Evolutionary conservation across 75 land plant species (phyloP).

Genomic region (Sequoiadendron giganteum): DNA sequence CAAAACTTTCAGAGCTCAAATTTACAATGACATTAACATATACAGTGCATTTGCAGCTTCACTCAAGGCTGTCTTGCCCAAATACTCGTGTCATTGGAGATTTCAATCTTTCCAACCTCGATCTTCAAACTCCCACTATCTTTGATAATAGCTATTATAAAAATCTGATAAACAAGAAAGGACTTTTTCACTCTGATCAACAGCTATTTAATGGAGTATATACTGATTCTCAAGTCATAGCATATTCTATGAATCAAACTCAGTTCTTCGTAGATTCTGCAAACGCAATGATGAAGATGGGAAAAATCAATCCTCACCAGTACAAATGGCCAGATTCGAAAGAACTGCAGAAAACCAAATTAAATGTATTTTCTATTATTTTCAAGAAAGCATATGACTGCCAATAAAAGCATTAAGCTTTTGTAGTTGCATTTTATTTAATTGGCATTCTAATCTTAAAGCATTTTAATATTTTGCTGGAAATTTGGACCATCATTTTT

Average conservation of each 20-base stretch:
- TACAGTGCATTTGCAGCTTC: not conserved
- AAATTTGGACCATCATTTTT: too few relatives aligned
- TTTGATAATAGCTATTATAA: conserved; percentile 19
- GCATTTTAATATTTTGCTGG: too few relatives aligned
- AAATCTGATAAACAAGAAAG: conserved; percentile 18
- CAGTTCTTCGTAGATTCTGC: conserved; percentile 19
- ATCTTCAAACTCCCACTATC: not conserved
- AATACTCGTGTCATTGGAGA: not conserved
- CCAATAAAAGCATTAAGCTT: too few relatives aligned
- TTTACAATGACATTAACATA: conserved; percentile 1
- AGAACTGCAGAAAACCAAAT: conserved; percentile 11
- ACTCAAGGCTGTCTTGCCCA: not conserved
- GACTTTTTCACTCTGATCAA: conserved; percentile 39
- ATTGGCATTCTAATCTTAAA: too few relatives aligned
- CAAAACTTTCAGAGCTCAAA: not conserved
- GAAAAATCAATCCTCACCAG: conserved; percentile 17
- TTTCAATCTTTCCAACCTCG: not conserved
- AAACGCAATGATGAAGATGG: conserved; percentile 21
- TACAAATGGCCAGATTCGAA: not conserved
- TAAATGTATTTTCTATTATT: too few relatives aligned
- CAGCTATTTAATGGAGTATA: conserved; percentile 16
- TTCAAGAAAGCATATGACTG: too few relatives aligned
- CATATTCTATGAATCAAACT: not conserved
- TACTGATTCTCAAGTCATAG: conserved; percentile 5
- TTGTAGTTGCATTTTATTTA: too few relatives aligned